Evolutionary conservation across 371 early-diverging fungal genomes (phyloP), one percentile per base, ranked within the genome.

Genomic region (Cokeromyces recurvatus): DNA sequence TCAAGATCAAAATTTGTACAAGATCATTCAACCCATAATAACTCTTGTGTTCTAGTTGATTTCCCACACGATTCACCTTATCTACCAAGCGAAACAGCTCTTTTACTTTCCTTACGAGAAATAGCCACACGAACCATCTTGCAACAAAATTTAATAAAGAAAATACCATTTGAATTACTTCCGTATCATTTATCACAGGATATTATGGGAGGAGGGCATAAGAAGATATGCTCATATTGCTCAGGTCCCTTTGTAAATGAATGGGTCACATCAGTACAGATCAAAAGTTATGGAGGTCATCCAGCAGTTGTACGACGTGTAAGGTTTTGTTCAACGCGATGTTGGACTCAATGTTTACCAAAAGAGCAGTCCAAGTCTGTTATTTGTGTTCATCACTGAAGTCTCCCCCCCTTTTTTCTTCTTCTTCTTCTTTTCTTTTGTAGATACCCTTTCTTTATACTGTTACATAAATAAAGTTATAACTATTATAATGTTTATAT

Each of bases 211-310:
- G 76, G 68, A 3, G 43, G 40, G 16, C 39, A 46, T 22, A 51
- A 46, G 23, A 40, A 73, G 5, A 53, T 66, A 0, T 83, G 84
- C 48, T 66, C 57, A 6, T 49, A 58, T 24, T 83, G 84, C 32
- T 66, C 69, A 6, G 46, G 59, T 6, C 73, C 80, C 0, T 81
- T 78, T 57, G 73, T 81, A 35, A 71, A 77, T 17, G 84, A 83
- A 52, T 81, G 81, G 81, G 64, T 83, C 3, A 74, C 79, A 2
- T 78, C 79, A 24, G 77, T 81, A 2, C 73, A 79, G 12, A 76
- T 81, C 45, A 79, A 78, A 55, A 69, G 77, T 25, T 81, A 73
- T 52, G 62, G 65, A 16, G 82, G 82, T 0, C 79, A 81, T 54
- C 82, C 82, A 10, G 77, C 78, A 0, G 79, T 81, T 1, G 82